Base-by-base conservation (phyloP, 192 early-diverging fungal species). In the Coemansia sp. region DNA sequence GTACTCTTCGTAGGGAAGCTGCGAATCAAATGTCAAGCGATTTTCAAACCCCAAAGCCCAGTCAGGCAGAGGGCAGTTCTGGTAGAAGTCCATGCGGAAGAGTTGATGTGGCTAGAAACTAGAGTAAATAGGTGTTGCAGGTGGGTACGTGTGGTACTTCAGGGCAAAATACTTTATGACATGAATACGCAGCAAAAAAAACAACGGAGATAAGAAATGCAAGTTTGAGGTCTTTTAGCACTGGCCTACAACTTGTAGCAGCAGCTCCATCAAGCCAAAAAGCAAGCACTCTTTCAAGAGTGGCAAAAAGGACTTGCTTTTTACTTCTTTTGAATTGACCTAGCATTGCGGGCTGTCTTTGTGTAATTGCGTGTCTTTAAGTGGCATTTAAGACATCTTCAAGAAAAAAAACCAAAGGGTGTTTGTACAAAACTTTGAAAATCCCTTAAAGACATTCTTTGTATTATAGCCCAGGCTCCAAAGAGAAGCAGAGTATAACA, bases 1-100 rank as follows among this genome's bases (percentile, higher is more conserved):
- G 24, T 34, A 62, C 35, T 43, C 46, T 9, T 57, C 28, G 46
- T 71, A 71, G 1, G 63, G 43, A 14, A 51, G 38, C 31, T 14
- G 21, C 13, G 67, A 53, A 4, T 3, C 8, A 6, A 11, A 9
- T 6, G 26, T 51, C 46, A 40, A 40, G 5, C 46, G 46, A 1
- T 20, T 9, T 20, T 50, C 46, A 50, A 50, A 50, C 3, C 11
- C 23, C 11, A 11, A 50, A 1, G 23, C 23, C 46, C 46, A 50
- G 46, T 50, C 46, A 24, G 46, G 46, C 21, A 50, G 18, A 11
- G 46, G 46, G 23, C 10, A 50, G 46, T 26, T 26, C 46, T 50
- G n/a, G 21, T 3, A 50, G 8, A 28, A 53, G 4, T 53, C 24
- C 50, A 53, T 53, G 43, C 18, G 24, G 50, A n/a, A 16, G 3